A percentile compares a stretch with the other conserved stretches of the same genome.
Evolutionary conservation across 2,329 filamentous ascomycete genomes (phyloP).

Genomic region (Claviceps cyperi): DNA sequence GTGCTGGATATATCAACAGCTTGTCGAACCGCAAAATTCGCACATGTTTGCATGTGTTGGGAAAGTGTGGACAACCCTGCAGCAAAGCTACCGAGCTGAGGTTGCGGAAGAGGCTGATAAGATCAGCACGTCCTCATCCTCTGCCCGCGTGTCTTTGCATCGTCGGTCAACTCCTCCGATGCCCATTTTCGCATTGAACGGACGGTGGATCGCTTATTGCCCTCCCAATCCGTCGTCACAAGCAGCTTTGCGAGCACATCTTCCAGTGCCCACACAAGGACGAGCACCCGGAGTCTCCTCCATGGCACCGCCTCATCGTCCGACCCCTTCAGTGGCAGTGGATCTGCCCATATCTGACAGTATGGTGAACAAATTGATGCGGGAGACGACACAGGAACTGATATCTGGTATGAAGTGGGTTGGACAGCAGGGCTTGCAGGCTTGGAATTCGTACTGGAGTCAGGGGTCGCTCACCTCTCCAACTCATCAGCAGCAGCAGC

Average conservation of each 20-base stretch:
- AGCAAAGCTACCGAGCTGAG: conserved; percentile 40
- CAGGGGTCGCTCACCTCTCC: conserved; percentile 26
- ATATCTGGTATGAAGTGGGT: conserved; percentile 64
- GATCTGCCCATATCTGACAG: conserved; percentile 61
- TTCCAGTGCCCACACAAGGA: conserved; percentile 40
- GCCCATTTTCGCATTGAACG: conserved; percentile 54
- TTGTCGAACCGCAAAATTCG: conserved; percentile 26
- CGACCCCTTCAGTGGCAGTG: conserved; percentile 49
- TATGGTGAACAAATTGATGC: conserved; percentile 61
- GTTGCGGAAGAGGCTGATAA: conserved; percentile 31
- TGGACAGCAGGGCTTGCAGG: conserved; percentile 60
- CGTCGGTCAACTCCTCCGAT: conserved; percentile 33
- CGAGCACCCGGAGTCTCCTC: conserved; percentile 43
- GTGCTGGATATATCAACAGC: conserved; percentile 59
- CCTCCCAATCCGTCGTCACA: conserved; percentile 59
- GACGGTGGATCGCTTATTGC: conserved; percentile 65
- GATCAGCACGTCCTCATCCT: conserved; percentile 17
- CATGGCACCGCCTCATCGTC: conserved; percentile 54
- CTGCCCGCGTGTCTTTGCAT: conserved; percentile 13
- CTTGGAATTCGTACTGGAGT: conserved; percentile 73
- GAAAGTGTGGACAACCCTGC: conserved; percentile 84
- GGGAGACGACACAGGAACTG: conserved; percentile 65
- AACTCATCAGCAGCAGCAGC: conserved; percentile 13
- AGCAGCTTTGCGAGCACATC: conserved; percentile 52
- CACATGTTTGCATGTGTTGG: conserved; percentile 53